Evolutionary conservation across 345 rosid species (phyloP).

Genomic region (Cochlearia excelsa): DNA sequence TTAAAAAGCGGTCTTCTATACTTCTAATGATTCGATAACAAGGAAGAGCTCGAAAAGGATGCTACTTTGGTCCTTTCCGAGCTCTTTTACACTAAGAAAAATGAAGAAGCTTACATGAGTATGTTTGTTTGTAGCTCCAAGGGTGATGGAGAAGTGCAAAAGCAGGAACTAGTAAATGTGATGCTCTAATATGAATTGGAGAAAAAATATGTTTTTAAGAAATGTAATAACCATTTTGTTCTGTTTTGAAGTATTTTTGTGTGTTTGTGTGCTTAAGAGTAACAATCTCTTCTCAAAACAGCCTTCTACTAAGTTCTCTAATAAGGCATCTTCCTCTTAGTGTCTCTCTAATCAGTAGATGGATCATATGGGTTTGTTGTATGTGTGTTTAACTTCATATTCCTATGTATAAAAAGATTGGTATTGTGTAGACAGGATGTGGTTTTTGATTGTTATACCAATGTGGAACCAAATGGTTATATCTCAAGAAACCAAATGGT

Average conservation of each 20-base stretch:
- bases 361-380: conserved; percentile 13
- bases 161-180: conserved; percentile 38
- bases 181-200: conserved; percentile 12
- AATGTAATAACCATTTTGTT: conserved; percentile 32
- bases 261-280: conserved; percentile 28
- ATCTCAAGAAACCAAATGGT: conserved; percentile 8
- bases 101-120: conserved; percentile 20
- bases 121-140: conserved; percentile 52
- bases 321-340: conserved; percentile 35
- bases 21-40: background rate
- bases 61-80: conserved; percentile 14
- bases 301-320: conserved; percentile 29
- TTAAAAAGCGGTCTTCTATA: conserved; percentile 4
- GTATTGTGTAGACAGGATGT: conserved; percentile 9
- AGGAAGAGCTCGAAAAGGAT: conserved; percentile 6
- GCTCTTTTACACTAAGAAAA: background rate
- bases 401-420: conserved; percentile 28
- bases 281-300: conserved; percentile 27
- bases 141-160: conserved; percentile 64
- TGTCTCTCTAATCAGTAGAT: conserved; percentile 21
- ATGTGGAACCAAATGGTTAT: background rate
- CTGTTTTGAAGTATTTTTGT: conserved; percentile 25
- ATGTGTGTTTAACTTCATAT: conserved; percentile 26
- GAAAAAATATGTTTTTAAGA: conserved; percentile 18
- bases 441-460: background rate